Evolutionary conservation across 2,329 filamentous ascomycete genomes (phyloP).

Genomic region (Neonectria punicea): DNA sequence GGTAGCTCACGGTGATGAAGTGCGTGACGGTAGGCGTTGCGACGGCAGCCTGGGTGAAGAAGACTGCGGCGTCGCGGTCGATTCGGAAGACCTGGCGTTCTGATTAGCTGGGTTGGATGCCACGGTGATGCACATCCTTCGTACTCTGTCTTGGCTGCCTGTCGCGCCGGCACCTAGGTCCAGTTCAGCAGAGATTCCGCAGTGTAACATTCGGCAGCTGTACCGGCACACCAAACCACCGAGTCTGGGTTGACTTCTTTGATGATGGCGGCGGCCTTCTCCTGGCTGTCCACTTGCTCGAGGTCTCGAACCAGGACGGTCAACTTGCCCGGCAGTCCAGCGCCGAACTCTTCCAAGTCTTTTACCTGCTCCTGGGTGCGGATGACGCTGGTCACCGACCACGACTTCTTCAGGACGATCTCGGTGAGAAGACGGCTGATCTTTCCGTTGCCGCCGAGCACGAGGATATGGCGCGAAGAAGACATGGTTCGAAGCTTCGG

Average conservation of each 20-base stretch:
- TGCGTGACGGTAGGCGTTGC: conserved; percentile 55
- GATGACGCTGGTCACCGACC: conserved; percentile 79
- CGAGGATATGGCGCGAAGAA: conserved; percentile 60
- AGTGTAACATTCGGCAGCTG: neutral
- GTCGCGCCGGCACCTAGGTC: conserved; percentile 32
- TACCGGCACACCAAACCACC: conserved; percentile 70
- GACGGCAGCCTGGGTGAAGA: conserved; percentile 38
- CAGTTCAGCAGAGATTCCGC: conserved; percentile 6
- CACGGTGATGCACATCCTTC: neutral
- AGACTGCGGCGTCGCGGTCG: conserved; percentile 40
- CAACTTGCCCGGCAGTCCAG: conserved; percentile 66
- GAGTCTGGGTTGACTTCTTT: conserved; percentile 68
- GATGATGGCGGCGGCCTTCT: conserved; percentile 63
- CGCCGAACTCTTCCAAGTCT: conserved; percentile 68
- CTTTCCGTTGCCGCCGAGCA: conserved; percentile 82
- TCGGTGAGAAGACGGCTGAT: conserved; percentile 76
- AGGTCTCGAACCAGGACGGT: conserved; percentile 73
- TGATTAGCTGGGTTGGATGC: conserved; percentile 5
- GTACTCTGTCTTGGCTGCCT: conserved; percentile 54
- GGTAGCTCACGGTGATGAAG: conserved; percentile 70
- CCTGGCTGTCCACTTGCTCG: conserved; percentile 72
- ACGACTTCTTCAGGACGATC: conserved; percentile 73
- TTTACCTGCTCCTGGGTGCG: conserved; percentile 72
- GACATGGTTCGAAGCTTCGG: conserved; percentile 28
- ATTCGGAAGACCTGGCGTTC: conserved; percentile 39